Conservation (phyloP, 2,329 filamentous ascomycete species). For the Rhynchosporium secalis region DNA sequence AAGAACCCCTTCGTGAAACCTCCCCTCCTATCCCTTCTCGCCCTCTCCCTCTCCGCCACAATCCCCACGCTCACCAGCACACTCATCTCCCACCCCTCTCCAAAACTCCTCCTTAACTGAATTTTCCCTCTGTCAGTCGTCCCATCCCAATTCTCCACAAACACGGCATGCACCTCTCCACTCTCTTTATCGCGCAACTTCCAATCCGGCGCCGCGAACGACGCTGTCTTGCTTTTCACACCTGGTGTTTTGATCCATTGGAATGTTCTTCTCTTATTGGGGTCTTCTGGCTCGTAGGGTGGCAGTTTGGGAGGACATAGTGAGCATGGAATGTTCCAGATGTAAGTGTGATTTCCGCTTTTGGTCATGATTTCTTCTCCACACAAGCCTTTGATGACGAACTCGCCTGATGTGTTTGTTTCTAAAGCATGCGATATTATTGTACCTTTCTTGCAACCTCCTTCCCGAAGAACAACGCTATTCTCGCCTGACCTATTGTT, state of each 20-base stretch:
- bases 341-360: neutral
- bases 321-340: neutral
- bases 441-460: neutral
- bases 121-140: conserved; percentile 3
- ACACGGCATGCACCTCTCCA: conserved; percentile 13
- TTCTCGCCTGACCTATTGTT: neutral
- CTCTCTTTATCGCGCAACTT: conserved; percentile 1
- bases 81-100: conserved; percentile 5
- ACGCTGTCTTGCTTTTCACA: neutral
- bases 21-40: conserved; percentile 6
- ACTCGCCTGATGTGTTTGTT: neutral
- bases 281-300: neutral
- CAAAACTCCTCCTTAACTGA: conserved; percentile 10
- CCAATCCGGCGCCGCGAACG: conserved; percentile 8
- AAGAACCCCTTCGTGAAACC: conserved; percentile 9
- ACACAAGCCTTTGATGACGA: neutral
- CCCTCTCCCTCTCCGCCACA: conserved; percentile 13
- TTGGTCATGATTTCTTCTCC: neutral
- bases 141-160: conserved; percentile 8
- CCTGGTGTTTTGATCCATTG: neutral
- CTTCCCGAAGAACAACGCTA: neutral
- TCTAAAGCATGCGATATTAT: neutral
- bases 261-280: neutral
- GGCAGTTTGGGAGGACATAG: conserved; percentile 2
- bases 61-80: conserved; percentile 11